Evolutionary conservation across 139 green algal species (phyloP).

Genomic region (Chlorella sp.): DNA sequence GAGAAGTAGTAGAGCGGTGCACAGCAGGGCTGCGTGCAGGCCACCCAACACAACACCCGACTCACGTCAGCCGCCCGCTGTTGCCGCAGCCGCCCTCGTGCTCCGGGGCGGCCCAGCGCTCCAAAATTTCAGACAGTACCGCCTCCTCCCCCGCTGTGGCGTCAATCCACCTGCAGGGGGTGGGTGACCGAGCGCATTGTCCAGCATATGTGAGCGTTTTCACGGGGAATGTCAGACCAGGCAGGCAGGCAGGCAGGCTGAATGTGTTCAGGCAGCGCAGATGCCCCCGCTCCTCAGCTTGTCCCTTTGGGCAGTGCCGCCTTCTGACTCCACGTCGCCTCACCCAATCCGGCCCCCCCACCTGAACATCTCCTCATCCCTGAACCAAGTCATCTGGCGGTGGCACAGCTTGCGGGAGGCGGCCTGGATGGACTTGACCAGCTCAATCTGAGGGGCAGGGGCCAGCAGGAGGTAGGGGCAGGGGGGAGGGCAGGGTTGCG

Average conservation of each 20-base stretch:
- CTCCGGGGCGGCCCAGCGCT: slow-evolving; percentile 26
- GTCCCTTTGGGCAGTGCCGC: too few species aligned
- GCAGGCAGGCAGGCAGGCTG: neutral
- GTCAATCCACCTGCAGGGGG: slow-evolving; percentile 53
- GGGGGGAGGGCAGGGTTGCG: neutral
- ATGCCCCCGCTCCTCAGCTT: neutral
- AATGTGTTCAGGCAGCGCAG: neutral
- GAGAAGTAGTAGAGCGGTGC: neutral
- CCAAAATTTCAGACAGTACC: slow-evolving; percentile 49
- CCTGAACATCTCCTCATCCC: slow-evolving; percentile 67
- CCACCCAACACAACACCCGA: neutral
- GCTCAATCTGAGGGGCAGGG: slow-evolving; percentile 33
- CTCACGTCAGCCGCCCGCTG: slow-evolving; percentile 37
- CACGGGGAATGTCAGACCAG: neutral
- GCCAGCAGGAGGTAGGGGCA: neutral
- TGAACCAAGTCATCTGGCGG: slow-evolving; percentile 86
- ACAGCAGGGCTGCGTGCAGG: neutral
- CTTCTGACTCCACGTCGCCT: too few species aligned
- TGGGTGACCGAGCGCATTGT: too few species aligned
- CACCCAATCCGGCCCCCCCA: slow-evolving; percentile 24
- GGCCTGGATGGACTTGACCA: slow-evolving; percentile 67
- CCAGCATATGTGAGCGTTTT: neutral
- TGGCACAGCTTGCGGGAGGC: slow-evolving; percentile 79
- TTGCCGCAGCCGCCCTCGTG: slow-evolving; percentile 54
- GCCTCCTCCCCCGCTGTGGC: slow-evolving; percentile 41